Evolutionary conservation across 306 rosid genomes (phyloP), one percentile per base, ranked within the genome.

Genomic region (Purshia tridentata): DNA sequence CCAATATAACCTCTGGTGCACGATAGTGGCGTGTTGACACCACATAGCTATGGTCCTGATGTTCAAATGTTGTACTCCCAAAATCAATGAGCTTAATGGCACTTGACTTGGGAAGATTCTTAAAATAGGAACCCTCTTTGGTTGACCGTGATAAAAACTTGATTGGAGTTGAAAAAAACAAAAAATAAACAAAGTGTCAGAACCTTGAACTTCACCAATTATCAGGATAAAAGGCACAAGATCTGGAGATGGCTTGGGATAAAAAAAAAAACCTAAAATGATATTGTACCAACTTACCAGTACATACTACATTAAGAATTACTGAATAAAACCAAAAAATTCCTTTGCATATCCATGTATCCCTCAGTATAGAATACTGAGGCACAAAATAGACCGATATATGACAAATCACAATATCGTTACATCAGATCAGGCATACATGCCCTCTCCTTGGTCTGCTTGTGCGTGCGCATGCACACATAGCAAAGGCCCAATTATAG

Each of bases 11-110:
- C 76, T 88, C 94, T 0, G 94, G 94, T 4, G 97, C 97, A 65
- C 94, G 87, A 79, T 88, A 88, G 79, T 91, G 97, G 72, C 94
- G 89, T 22, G 97, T 91, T 73, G 97, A 91, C 67, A 91, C 97
- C 67, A 91, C 87, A 70, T 91, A 87, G 77, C 84, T 88, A 72
- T 88, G 97, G 65, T 91, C 97, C 63, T 85, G 94, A 79, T 91
- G 89, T 67, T 91, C 94, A 81, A 82, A 84, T 51, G 94, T 82
- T 40, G 97, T 88, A 75, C 94, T 91, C 74, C 97, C 97, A 73
- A 91, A 91, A 82, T 88, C 97, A 77, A 88, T 88, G 83, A 91
- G 94, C 77, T 91, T 88, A 50, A 91, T 91, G 81, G 92, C 85
- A 68, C 92, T 84, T 22, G 94, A 88, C 84, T 88, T 91, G 18